Conservation (phyloP, 176 grass and related monocot genomes). For the Pontederia crassipes region DNA sequence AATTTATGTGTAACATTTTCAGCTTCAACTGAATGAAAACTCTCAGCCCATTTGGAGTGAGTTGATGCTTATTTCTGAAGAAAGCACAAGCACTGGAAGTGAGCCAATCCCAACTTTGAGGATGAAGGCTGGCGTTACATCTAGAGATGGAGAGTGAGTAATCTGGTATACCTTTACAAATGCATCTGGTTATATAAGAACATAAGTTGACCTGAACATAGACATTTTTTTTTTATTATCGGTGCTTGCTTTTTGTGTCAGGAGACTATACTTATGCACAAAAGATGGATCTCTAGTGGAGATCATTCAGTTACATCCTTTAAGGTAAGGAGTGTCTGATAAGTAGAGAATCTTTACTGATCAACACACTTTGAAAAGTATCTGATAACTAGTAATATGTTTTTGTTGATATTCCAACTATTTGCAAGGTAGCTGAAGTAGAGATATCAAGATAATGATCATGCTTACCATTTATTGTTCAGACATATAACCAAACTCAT, state of each 20-base stretch:
- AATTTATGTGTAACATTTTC: conserved; percentile 20
- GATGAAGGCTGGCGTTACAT: conserved; percentile 54
- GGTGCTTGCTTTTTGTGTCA: conserved; percentile 35
- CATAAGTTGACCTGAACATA: background rate
- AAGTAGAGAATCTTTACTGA: conserved; percentile 17
- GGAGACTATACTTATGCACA: conserved; percentile 64
- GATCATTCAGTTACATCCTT: conserved; percentile 75
- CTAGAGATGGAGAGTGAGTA: conserved; percentile 62
- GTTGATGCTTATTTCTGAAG: conserved; percentile 34
- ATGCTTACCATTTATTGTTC: no score
- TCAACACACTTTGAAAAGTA: conserved; percentile 14
- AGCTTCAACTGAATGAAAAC: conserved; percentile 95
- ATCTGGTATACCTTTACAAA: conserved; percentile 5
- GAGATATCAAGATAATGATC: no score
- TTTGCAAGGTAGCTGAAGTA: no score
- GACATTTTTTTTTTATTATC: conserved; percentile 15
- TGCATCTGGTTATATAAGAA: no score
- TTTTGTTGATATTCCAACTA: no score
- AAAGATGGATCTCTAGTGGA: conserved; percentile 63
- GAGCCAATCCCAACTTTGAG: conserved; percentile 27
- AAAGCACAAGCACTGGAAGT: conserved; percentile 34
- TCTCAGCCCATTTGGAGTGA: conserved; percentile 91
- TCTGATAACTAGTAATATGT: no score
- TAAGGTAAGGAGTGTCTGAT: conserved; percentile 50
- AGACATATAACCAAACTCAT: background rate